Evolutionary conservation across 2,329 filamentous ascomycete species (phyloP).

Genomic region (Pseudogymnoascus sp.): DNA sequence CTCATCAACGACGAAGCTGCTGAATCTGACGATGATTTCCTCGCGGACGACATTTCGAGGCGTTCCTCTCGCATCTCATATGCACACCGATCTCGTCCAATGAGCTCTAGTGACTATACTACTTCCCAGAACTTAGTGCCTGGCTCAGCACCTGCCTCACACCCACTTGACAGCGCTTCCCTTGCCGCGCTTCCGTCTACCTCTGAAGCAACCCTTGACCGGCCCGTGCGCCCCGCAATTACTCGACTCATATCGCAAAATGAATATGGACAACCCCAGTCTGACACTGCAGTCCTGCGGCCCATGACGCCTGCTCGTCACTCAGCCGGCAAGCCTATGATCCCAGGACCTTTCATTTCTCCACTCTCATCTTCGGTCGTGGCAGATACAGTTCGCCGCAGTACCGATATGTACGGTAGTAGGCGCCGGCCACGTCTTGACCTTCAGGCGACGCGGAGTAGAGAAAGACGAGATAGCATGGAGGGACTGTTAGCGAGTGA

Average conservation of each 20-base stretch:
- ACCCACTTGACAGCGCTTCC: constrained; percentile 13
- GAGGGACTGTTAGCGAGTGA: neutral
- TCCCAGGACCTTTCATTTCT: constrained; percentile 49
- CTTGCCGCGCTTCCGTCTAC: neutral
- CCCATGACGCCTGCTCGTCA: constrained; percentile 36
- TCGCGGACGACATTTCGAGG: neutral
- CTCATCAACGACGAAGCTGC: constrained; percentile 16
- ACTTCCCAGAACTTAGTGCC: neutral
- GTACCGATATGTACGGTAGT: constrained; percentile 30
- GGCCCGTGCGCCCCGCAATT: constrained; percentile 18
- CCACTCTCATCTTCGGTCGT: constrained; percentile 55
- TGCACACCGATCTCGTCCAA: neutral
- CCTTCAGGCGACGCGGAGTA: neutral
- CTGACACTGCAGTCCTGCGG: constrained; percentile 30
- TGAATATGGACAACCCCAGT: constrained; percentile 24
- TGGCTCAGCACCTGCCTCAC: constrained; percentile 23
- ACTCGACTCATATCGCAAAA: constrained; percentile 23
- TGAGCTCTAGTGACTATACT: neutral
- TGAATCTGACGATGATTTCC: constrained; percentile 13
- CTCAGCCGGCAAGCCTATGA: constrained; percentile 43
- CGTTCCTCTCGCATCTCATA: neutral
- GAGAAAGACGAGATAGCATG: neutral
- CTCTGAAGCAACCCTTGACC: constrained; percentile 18
- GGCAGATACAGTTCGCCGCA: constrained; percentile 54
- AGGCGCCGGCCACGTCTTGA: constrained; percentile 13